Evolutionary conservation across 257 asterid species (phyloP).

Genomic region (Scutellaria barbata): DNA sequence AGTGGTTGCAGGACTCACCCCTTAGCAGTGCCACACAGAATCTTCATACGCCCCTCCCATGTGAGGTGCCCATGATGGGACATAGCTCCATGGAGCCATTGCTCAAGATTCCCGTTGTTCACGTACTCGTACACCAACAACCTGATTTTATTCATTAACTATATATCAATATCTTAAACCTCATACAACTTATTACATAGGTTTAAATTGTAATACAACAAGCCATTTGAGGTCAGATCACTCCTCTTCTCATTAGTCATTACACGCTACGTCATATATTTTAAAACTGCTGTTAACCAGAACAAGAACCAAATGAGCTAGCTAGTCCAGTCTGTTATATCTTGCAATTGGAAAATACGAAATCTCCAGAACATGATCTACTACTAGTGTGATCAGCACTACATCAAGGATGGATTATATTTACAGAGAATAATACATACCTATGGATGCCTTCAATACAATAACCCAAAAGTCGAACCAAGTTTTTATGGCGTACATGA

Average conservation of each 20-base stretch:
- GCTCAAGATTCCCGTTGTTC: conserved; percentile 84
- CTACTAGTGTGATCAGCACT: too few relatives aligned
- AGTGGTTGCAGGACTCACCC: neutral
- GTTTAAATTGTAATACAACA: neutral
- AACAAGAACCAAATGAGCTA: too few relatives aligned
- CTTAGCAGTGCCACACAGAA: conserved; percentile 54
- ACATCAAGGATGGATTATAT: too few relatives aligned
- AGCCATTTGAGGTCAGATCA: neutral
- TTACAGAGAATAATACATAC: conserved; percentile 32
- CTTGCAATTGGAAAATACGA: too few relatives aligned
- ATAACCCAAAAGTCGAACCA: conserved; percentile 86
- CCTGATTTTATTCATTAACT: conserved; percentile 40
- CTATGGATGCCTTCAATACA: conserved; percentile 90
- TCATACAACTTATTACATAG: neutral
- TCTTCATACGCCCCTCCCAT: conserved; percentile 56
- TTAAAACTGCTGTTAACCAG: too few relatives aligned
- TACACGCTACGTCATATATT: too few relatives aligned
- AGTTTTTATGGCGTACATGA: conserved; percentile 86
- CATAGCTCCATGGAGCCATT: conserved; percentile 69
- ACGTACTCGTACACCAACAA: conserved; percentile 82
- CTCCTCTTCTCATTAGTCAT: neutral
- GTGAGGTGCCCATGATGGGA: conserved; percentile 47
- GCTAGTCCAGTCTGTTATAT: too few relatives aligned
- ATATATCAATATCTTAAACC: neutral
- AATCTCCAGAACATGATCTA: too few relatives aligned